Conservation (phyloP, 108 stramenopile species). For the Pinguiococcus pyrenoidosus region DNA sequence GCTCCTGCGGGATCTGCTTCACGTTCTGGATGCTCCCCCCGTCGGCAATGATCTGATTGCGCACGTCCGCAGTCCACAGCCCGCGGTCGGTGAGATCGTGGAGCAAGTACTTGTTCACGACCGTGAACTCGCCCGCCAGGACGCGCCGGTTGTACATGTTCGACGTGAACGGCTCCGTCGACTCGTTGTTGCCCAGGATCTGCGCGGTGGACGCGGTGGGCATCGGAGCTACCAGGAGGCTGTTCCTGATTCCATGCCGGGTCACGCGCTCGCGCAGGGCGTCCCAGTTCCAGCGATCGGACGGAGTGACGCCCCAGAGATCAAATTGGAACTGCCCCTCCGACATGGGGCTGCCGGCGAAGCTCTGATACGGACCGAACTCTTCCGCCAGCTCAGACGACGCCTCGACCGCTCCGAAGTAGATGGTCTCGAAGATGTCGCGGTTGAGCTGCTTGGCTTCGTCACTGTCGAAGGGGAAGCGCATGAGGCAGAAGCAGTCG, state of each 20-base stretch:
- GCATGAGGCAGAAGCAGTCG: slow-evolving; percentile 77
- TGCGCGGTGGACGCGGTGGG: slow-evolving; percentile 94
- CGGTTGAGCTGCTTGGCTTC: slow-evolving; percentile 70
- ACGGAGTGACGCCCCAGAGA: slow-evolving; percentile 63
- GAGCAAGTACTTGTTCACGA: slow-evolving; percentile 87
- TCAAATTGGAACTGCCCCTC: slow-evolving; percentile 77
- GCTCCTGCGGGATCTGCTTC: slow-evolving; percentile 25
- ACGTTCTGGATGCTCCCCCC: slow-evolving; percentile 49
- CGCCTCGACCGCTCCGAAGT: slow-evolving; percentile 80
- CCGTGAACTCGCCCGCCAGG: slow-evolving; percentile 87
- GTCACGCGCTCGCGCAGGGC: slow-evolving; percentile 55
- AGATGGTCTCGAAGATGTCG: slow-evolving; percentile 90
- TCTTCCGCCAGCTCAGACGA: slow-evolving; percentile 70
- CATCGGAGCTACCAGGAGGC: slow-evolving; percentile 90
- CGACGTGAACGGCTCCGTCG: slow-evolving; percentile 89
- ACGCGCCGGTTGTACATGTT: slow-evolving; percentile 89
- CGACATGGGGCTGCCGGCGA: slow-evolving; percentile 72
- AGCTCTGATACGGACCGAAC: slow-evolving; percentile 71
- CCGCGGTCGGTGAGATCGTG: slow-evolving; percentile 82
- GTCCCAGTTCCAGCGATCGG: slow-evolving; percentile 71
- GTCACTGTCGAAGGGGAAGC: slow-evolving; percentile 70
- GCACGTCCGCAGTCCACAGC: slow-evolving; percentile 71
- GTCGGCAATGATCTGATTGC: slow-evolving; percentile 84
- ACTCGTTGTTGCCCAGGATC: slow-evolving; percentile 93
- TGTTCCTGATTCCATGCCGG: slow-evolving; percentile 67